phyloP scores from a whole-genome alignment of 176 grass and related monocot species.

The Cenchrus purpureus region DNA sequence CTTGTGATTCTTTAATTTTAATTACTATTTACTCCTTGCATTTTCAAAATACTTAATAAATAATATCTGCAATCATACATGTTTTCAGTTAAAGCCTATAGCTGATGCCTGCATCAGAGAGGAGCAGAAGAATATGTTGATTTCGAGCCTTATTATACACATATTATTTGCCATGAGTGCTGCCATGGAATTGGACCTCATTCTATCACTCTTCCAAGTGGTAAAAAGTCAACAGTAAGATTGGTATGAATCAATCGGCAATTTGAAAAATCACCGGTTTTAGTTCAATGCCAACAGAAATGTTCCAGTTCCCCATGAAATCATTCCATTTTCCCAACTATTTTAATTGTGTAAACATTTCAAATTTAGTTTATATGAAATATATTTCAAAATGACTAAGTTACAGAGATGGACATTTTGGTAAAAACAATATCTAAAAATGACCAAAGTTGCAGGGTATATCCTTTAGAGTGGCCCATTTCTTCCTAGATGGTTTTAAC shows the following conservation, averaged over 20 bases:
- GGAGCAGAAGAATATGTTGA: constrained; percentile 80
- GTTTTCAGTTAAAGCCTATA: constrained; percentile 90
- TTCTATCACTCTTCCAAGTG: constrained; percentile 85
- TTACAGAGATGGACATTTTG: background rate
- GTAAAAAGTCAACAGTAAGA: constrained; percentile 88
- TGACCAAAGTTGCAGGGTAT: background rate
- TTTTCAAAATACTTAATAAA: too few species aligned
- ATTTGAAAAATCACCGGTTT: background rate
- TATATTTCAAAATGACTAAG: too few species aligned
- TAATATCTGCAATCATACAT: too few species aligned
- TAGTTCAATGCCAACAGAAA: background rate
- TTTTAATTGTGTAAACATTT: too few species aligned
- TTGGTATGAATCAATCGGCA: constrained; percentile 52
- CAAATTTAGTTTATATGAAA: too few species aligned
- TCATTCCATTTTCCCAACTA: too few species aligned
- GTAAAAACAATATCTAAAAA: constrained; percentile 4
- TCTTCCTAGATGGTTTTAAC: background rate
- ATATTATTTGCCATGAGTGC: constrained; percentile 95
- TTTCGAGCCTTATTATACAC: constrained; percentile 94
- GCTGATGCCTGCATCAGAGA: constrained; percentile 80
- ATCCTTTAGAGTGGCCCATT: background rate
- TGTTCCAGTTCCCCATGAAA: background rate
- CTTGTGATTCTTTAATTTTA: too few species aligned
- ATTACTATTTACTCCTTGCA: too few species aligned
- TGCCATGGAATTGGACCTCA: constrained; percentile 99